Conservation (phyloP, 2,329 filamentous ascomycete species). For the Hortaea werneckii region DNA sequence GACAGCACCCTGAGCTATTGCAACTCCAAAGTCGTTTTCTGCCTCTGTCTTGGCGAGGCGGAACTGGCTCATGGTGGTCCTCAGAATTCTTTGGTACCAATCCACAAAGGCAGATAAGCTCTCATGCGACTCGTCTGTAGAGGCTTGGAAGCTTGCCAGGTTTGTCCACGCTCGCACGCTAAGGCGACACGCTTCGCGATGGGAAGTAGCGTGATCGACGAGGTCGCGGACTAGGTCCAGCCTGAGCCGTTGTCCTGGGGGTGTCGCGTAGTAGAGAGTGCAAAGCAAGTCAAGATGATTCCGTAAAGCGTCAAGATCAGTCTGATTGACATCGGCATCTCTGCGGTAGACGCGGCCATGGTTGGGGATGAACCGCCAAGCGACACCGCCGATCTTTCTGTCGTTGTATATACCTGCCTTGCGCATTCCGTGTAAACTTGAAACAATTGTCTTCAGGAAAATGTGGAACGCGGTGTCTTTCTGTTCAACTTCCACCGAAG, state of each 20-base stretch:
- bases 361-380: conserved; percentile 50
- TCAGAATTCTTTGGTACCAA: conserved; percentile 47
- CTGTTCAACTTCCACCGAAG: conserved; percentile 33
- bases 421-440: conserved; percentile 40
- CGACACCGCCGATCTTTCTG: conserved; percentile 46
- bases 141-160: conserved; percentile 47
- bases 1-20: conserved; percentile 26
- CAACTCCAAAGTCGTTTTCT: conserved; percentile 40
- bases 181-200: conserved; percentile 49
- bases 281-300: conserved; percentile 54
- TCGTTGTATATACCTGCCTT: conserved; percentile 32
- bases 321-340: conserved; percentile 42
- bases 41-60: conserved; percentile 46
- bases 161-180: conserved; percentile 50
- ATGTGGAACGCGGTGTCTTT: conserved; percentile 49
- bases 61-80: conserved; percentile 45
- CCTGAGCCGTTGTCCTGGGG: conserved; percentile 42
- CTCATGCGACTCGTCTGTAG: conserved; percentile 37
- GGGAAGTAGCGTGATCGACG: conserved; percentile 47
- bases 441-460: conserved; percentile 47
- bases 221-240: conserved; percentile 43
- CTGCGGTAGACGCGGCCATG: conserved; percentile 52
- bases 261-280: conserved; percentile 49
- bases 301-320: conserved; percentile 47
- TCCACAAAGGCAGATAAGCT: conserved; percentile 39